Evolutionary conservation across 164 flowering plant species (phyloP), one percentile per base, ranked within the genome.

Genomic region (Buxus sempervirens): DNA sequence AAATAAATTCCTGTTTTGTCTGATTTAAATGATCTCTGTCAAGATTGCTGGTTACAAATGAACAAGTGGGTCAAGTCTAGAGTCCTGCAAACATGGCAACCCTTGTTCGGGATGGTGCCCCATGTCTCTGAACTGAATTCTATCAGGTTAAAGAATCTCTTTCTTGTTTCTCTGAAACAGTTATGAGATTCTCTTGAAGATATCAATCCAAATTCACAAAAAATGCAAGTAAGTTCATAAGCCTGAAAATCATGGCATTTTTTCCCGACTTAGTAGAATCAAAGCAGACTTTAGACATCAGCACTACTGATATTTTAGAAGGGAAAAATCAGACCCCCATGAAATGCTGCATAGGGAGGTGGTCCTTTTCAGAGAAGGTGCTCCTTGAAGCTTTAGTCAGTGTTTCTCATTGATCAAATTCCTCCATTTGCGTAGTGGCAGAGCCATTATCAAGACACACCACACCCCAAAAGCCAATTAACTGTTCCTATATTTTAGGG

Each of bases 1-100:
- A 62, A 64, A 65, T 1, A 61, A 73, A 67, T 60, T 69, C 63
- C 56, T 66, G 27, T 62, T 65, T 51, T 65, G n/a, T n/a, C 61
- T 13, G 22, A 45, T 36, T 73, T 22, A 58, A 63, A 53, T 72
- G n/a, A n/a, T n/a, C 67, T 64, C 32, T 69, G 73, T 51, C 73
- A 56, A 69, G 63, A 67, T 71, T 75, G 65, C 61, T 65, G 48
- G 68, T 74, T 48, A 70, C 62, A 48, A 53, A 63, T 58, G 54
- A 55, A 7, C 25, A 67, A 65, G 64, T 66, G 64, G 60, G 54
- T 63, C 62, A 51, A 65, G 62, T 60, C 54, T 54, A 32, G 38
- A 69, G 56, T 65, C 36, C 71, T 67, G 69, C 59, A 59, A 36
- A 63, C 59, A 68, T 54, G 19, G 15, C 12, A 22, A 7, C 56